These are phyloP conservation scores for Linum tenue DNA, from an alignment of 345 rosid species.

Conservation along the genomic window DNA sequence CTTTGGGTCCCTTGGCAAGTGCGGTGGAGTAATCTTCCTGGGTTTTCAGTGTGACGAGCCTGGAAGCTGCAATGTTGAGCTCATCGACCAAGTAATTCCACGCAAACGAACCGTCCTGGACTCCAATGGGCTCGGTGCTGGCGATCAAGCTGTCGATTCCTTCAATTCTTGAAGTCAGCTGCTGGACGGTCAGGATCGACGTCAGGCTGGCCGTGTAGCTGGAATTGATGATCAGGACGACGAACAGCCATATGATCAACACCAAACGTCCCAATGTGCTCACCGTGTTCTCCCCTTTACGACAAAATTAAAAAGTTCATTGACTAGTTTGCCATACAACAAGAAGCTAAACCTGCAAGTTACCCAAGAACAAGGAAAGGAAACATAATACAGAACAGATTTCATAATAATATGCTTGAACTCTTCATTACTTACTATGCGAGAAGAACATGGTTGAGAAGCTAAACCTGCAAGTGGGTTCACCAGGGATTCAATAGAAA, in stretches of 20 bases:
- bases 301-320: neutral
- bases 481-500: constrained; percentile 1
- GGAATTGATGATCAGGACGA: constrained; percentile 88
- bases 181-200: constrained; percentile 88
- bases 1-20: constrained; percentile 51
- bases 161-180: constrained; percentile 60
- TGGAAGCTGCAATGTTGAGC: constrained; percentile 65
- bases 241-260: constrained; percentile 82
- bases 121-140: constrained; percentile 60
- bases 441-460: constrained; percentile 99
- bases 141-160: constrained; percentile 72
- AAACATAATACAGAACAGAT: no score
- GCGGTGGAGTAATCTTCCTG: constrained; percentile 41
- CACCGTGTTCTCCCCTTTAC: constrained; percentile 77
- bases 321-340: no score
- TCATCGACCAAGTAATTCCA: constrained; percentile 69
- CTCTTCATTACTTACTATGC: constrained; percentile 51
- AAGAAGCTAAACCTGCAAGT: no score
- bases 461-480: constrained; percentile 72
- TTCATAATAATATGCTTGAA: neutral
- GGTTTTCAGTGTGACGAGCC: constrained; percentile 42
- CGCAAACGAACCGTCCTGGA: constrained; percentile 84
- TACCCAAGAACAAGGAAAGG: no score
- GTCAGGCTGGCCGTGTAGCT: constrained; percentile 97
- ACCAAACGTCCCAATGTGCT: constrained; percentile 79